These are phyloP conservation scores for Syzygium malaccense DNA, from an alignment of 441 rosid species.

Conservation along the genomic window DNA sequence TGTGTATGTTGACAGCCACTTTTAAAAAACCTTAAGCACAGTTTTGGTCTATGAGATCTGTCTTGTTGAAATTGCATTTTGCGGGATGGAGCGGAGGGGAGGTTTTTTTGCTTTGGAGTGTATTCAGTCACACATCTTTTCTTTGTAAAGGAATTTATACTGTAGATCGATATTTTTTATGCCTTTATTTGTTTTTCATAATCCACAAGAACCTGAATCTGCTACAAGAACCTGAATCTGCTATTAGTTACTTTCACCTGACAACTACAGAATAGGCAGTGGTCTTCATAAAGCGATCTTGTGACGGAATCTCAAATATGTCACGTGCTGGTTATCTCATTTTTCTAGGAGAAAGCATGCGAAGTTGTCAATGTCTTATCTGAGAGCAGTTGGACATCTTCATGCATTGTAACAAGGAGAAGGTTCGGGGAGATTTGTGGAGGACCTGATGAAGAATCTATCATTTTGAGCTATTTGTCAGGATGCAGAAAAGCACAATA, in stretches of 20 bases:
- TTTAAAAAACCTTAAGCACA: background rate
- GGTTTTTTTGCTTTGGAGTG: background rate
- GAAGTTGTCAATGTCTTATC: slow-evolving; percentile 46
- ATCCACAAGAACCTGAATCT: background rate
- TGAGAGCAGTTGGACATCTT: slow-evolving; percentile 70
- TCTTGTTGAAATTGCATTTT: background rate
- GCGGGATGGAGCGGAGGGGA: background rate
- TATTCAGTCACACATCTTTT: background rate
- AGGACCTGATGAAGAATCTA: slow-evolving; percentile 51
- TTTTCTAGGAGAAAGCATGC: slow-evolving; percentile 53
- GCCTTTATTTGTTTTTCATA: background rate
- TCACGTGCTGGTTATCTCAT: background rate
- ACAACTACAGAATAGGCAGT: background rate
- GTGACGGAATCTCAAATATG: background rate
- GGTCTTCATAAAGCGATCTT: background rate
- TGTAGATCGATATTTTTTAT: background rate
- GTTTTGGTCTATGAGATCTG: background rate
- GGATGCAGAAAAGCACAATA: slow-evolving; percentile 50
- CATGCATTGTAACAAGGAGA: slow-evolving; percentile 54
- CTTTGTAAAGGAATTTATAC: background rate
- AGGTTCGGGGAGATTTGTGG: slow-evolving; percentile 56
- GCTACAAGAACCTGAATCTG: background rate
- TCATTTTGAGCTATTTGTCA: slow-evolving; percentile 56
- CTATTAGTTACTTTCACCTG: background rate
- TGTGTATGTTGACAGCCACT: slow-evolving; percentile 1